Evolutionary conservation across 208 protist genomes (phyloP).

Genomic region (Tritrichomonas musculus): DNA sequence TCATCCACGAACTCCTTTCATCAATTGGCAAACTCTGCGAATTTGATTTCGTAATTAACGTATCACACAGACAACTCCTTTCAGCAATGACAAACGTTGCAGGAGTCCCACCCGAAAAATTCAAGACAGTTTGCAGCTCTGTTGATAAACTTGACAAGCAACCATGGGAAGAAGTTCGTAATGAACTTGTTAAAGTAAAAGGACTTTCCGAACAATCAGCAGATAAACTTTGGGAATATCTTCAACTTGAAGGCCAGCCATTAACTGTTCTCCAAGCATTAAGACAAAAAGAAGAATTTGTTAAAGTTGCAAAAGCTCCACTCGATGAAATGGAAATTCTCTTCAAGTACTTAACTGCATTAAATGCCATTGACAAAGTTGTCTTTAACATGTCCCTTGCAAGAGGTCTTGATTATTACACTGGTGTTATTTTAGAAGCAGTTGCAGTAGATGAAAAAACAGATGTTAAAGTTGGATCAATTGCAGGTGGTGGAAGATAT

Average conservation of each 20-base stretch:
- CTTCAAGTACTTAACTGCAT: conserved; percentile 46
- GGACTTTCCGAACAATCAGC: conserved; percentile 51
- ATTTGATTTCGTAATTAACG: conserved; percentile 57
- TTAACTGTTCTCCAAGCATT: conserved; percentile 30
- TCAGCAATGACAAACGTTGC: conserved; percentile 62
- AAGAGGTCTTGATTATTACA: conserved; percentile 77
- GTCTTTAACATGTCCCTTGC: conserved; percentile 43
- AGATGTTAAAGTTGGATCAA: conserved; percentile 54
- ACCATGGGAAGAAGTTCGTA: conserved; percentile 59
- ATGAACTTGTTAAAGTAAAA: conserved; percentile 66
- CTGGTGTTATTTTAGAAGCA: conserved; percentile 71
- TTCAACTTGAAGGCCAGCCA: conserved; percentile 49
- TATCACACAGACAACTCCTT: conserved; percentile 66
- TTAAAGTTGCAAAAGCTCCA: conserved; percentile 2
- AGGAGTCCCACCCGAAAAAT: conserved; percentile 62
- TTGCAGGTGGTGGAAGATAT: conserved; percentile 71
- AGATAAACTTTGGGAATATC: conserved; percentile 53
- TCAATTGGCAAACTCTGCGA: conserved; percentile 46
- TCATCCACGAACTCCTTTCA: conserved; percentile 63
- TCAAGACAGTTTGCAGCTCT: conserved; percentile 62
- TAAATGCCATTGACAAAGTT: conserved; percentile 43
- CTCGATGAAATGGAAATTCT: conserved; percentile 57
- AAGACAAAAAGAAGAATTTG: not conserved
- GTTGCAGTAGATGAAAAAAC: conserved; percentile 46
- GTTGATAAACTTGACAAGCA: conserved; percentile 77